Conservation (phyloP, 306 rosid genomes). For the Leucaena leucocephala region DNA sequence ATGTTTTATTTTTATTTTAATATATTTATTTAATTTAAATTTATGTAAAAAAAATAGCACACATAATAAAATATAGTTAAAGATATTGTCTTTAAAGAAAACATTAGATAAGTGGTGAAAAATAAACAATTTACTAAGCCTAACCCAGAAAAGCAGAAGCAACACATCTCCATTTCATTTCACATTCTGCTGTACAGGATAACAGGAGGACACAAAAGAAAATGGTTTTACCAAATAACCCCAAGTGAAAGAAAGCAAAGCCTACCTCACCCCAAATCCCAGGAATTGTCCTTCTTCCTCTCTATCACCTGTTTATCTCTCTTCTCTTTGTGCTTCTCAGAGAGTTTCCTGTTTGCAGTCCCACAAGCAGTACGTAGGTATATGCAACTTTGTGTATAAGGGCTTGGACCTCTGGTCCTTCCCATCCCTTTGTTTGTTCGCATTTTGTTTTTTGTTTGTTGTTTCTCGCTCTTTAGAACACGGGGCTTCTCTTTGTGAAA, state of each 20-base stretch:
- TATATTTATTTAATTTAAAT: too few species aligned
- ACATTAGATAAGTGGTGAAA: background rate
- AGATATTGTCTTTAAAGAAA: background rate
- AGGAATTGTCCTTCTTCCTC: constrained; percentile 30
- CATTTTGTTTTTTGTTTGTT: background rate
- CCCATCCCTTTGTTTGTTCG: constrained; percentile 18
- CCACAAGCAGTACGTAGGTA: constrained; percentile 21
- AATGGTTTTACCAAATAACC: constrained; percentile 25
- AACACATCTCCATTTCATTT: background rate
- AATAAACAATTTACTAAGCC: background rate
- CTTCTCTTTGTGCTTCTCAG: constrained; percentile 8
- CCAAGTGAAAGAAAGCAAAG: constrained; percentile 44
- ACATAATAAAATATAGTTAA: too few species aligned
- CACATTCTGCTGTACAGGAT: background rate
- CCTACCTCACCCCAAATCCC: constrained; percentile 41
- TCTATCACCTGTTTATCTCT: background rate
- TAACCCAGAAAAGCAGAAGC: constrained; percentile 2
- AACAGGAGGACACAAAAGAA: background rate
- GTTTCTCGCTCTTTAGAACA: constrained; percentile 30
- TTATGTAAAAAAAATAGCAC: too few species aligned
- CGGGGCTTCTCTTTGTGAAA: constrained; percentile 29
- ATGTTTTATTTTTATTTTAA: too few species aligned
- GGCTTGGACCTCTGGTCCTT: constrained; percentile 66
- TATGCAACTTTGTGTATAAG: constrained; percentile 42
- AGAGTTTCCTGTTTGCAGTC: constrained; percentile 26